phyloP scores from a whole-genome alignment of 208 protist genomes.

The Wallacemonas sp. region DNA sequence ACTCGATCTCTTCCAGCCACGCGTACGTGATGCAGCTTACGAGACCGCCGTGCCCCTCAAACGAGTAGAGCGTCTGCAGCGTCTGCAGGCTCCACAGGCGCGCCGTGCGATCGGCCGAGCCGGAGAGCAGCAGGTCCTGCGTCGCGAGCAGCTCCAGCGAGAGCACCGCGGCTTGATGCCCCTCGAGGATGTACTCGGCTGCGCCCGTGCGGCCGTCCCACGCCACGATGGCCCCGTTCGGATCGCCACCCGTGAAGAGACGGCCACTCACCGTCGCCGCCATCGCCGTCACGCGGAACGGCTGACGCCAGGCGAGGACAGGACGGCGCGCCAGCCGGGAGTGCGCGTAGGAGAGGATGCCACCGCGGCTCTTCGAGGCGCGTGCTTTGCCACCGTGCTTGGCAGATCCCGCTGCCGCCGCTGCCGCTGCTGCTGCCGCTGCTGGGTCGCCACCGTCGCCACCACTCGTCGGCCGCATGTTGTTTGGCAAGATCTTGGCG shows the following conservation, averaged over 20 bases:
- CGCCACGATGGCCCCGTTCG: slow-evolving; percentile 33
- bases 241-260: slow-evolving; percentile 38
- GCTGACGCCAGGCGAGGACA: slow-evolving; percentile 36
- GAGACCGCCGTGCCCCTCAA: slow-evolving; percentile 42
- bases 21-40: slow-evolving; percentile 23
- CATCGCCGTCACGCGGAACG: slow-evolving; percentile 32
- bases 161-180: slow-evolving; percentile 38
- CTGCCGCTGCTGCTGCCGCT: no score
- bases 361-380: slow-evolving; percentile 1
- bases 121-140: slow-evolving; percentile 32
- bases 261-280: slow-evolving; percentile 31
- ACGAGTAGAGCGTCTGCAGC: slow-evolving; percentile 36
- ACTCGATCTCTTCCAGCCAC: slow-evolving; percentile 15
- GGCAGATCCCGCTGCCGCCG: no score
- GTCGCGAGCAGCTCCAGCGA: slow-evolving; percentile 21
- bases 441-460: no score
- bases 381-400: no score
- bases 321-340: slow-evolving; percentile 23
- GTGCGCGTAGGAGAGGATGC: slow-evolving; percentile 12
- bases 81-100: slow-evolving; percentile 46
- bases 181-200: slow-evolving; percentile 29
- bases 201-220: slow-evolving; percentile 50
- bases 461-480: no score
- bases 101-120: slow-evolving; percentile 38
- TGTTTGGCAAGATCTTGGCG: no score